phyloP scores from a whole-genome alignment of 169 alveolate genomes.

The Toxoplasma gondii region DNA sequence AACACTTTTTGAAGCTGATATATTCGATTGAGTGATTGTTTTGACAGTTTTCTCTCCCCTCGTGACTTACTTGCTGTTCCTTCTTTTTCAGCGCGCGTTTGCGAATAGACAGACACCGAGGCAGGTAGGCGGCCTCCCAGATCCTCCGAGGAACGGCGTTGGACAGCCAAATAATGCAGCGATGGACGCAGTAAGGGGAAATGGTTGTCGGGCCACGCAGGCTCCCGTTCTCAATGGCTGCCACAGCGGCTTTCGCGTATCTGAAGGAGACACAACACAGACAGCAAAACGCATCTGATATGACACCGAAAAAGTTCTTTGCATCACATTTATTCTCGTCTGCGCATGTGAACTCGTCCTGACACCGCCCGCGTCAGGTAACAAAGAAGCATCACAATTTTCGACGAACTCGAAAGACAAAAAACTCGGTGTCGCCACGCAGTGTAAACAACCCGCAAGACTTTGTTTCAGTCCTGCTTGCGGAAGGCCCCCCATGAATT shows the following conservation, averaged over 20 bases:
- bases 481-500: too few relatives aligned
- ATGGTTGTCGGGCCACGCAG: not conserved
- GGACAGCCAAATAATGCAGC: not conserved
- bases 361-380: too few relatives aligned
- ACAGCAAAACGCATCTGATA: too few relatives aligned
- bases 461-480: too few relatives aligned
- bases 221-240: not conserved
- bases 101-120: not conserved
- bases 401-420: too few relatives aligned
- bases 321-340: too few relatives aligned
- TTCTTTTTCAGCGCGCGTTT: not conserved
- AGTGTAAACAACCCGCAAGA: too few relatives aligned
- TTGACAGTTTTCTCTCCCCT: not conserved
- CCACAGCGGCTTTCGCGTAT: constrained; percentile 11
- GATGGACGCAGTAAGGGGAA: not conserved
- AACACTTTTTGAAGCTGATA: too few relatives aligned
- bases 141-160: not conserved
- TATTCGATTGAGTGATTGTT: not conserved
- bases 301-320: too few relatives aligned
- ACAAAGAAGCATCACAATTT: too few relatives aligned
- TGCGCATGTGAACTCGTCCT: too few relatives aligned
- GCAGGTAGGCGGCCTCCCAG: not conserved
- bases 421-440: too few relatives aligned
- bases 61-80: not conserved
- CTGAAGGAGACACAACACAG: not conserved